A percentile compares a stretch with the other conserved stretches of the same genome.
Evolutionary conservation across 2,329 filamentous ascomycete genomes (phyloP).

Genomic region (Alternaria longipes): DNA sequence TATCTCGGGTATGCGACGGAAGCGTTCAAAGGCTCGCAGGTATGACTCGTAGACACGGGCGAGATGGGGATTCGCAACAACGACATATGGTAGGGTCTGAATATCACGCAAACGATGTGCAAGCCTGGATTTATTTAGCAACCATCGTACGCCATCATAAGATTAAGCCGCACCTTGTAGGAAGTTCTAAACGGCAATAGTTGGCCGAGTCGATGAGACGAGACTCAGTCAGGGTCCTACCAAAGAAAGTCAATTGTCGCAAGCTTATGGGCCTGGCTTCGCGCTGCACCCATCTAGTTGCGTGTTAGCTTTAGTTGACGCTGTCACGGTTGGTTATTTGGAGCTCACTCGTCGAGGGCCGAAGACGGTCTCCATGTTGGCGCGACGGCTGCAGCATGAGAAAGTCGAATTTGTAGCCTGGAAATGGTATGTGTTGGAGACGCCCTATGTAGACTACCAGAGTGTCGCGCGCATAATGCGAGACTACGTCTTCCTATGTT

Average conservation of each 20-base stretch:
- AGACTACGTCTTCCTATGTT: constrained; percentile 15
- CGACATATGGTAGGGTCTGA: constrained; percentile 93
- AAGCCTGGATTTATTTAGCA: constrained; percentile 64
- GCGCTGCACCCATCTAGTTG: constrained; percentile 83
- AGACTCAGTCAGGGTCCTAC: constrained; percentile 87
- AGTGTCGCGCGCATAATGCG: constrained; percentile 15
- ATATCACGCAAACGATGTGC: constrained; percentile 96
- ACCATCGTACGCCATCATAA: neutral
- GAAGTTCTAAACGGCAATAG: constrained; percentile 94
- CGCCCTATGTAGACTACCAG: constrained; percentile 10
- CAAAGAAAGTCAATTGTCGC: constrained; percentile 96
- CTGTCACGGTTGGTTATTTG: neutral
- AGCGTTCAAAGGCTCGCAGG: constrained; percentile 92
- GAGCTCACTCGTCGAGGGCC: constrained; percentile 66
- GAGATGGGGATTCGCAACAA: constrained; percentile 94
- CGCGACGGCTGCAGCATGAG: constrained; percentile 48
- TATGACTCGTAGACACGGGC: constrained; percentile 96
- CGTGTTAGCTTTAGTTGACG: constrained; percentile 1
- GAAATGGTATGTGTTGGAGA: constrained; percentile 12
- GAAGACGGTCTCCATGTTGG: constrained; percentile 68
- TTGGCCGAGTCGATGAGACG: constrained; percentile 94
- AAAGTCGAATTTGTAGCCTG: constrained; percentile 15
- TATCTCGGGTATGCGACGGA: constrained; percentile 85
- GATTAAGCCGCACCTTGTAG: constrained; percentile 69
- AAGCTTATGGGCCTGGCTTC: constrained; percentile 95